Evolutionary conservation across 1,284 basidiomycete genomes (phyloP).

Genomic region (Leccinum solheimii): DNA sequence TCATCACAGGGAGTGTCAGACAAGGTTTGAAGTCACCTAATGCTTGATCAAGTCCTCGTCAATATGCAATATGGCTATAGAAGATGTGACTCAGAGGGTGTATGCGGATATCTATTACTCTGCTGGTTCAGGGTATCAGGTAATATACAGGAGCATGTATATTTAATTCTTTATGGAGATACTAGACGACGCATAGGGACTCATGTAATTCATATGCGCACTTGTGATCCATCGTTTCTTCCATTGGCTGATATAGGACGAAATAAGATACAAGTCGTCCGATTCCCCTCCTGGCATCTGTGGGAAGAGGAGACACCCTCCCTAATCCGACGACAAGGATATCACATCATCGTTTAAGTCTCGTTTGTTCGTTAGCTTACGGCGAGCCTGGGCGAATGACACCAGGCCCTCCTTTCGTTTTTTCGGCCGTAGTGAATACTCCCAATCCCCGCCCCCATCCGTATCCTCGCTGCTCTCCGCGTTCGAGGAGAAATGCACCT

Average conservation of each 20-base stretch:
- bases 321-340: conserved; percentile 33
- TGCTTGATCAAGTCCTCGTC: not conserved
- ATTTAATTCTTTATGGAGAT: conserved; percentile 6
- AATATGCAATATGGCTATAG: not conserved
- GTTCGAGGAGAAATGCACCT: conserved; percentile 5
- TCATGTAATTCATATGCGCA: not conserved
- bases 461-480: conserved; percentile 30
- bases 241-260: not conserved
- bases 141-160: not conserved
- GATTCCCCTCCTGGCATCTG: no score
- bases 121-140: conserved; percentile 6
- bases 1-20: conserved; percentile 1
- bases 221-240: not conserved
- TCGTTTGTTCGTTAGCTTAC: not conserved
- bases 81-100: not conserved
- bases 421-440: conserved; percentile 25
- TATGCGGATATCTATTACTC: not conserved
- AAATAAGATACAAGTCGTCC: not conserved
- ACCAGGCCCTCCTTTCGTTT: conserved; percentile 18
- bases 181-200: not conserved
- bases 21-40: conserved; percentile 16
- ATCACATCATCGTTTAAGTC: conserved; percentile 28
- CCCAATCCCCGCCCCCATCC: conserved; percentile 27
- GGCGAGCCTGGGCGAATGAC: not conserved
- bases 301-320: not conserved